Conservation (phyloP, 768 basidiomycete species). For the Amanita exitialis region DNA sequence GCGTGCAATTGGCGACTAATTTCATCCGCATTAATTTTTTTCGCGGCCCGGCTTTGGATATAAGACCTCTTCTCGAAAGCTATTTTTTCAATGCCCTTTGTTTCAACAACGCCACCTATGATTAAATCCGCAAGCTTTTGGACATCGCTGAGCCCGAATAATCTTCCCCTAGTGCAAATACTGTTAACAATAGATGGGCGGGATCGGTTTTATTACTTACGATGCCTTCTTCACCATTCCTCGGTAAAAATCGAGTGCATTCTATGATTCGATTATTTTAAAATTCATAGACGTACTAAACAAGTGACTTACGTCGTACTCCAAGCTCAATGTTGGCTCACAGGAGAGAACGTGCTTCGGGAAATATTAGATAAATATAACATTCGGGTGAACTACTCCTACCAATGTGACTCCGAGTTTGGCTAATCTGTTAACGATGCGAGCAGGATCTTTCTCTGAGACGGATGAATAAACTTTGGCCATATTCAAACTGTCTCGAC, state of each 20-base stretch:
- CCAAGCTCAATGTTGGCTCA: conserved; percentile 29
- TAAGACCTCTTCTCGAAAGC: conserved; percentile 19
- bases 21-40: too few species aligned
- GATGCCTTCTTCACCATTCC: too few species aligned
- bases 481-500: background rate
- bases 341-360: conserved; percentile 46
- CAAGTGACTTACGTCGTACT: background rate
- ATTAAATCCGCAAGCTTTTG: conserved; percentile 20
- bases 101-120: conserved; percentile 19
- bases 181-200: too few species aligned
- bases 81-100: conserved; percentile 13
- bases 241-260: too few species aligned
- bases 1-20: too few species aligned
- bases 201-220: too few species aligned
- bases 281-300: too few species aligned
- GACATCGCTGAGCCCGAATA: too few species aligned
- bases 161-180: too few species aligned
- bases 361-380: background rate
- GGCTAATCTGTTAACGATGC: conserved; percentile 33
- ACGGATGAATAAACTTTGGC: too few species aligned
- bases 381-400: conserved; percentile 11
- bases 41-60: background rate
- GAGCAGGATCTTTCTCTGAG: conserved; percentile 21
- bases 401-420: conserved; percentile 42
- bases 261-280: too few species aligned